Conservation (phyloP, 2,329 filamentous ascomycete genomes). For the Nemania diffusa region DNA sequence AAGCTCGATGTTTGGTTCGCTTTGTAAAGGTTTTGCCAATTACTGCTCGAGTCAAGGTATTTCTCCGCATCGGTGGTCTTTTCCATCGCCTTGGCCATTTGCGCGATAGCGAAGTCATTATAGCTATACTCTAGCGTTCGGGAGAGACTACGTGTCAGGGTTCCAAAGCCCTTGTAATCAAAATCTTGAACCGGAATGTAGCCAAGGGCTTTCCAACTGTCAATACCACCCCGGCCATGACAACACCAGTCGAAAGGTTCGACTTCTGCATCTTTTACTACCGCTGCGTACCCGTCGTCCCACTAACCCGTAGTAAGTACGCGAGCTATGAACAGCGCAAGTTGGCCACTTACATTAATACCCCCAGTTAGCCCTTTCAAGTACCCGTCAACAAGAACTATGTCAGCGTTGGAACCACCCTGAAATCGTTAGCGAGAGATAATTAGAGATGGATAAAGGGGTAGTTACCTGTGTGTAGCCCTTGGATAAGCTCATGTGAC, state of each 20-base stretch:
- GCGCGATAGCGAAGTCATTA: conserved; percentile 76
- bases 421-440: conserved; percentile 50
- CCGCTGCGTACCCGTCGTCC: conserved; percentile 74
- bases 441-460: not conserved
- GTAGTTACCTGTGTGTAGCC: conserved; percentile 70
- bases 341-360: conserved; percentile 53
- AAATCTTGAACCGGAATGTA: conserved; percentile 78
- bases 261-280: conserved; percentile 77
- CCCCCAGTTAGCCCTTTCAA: conserved; percentile 71
- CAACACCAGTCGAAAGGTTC: conserved; percentile 77
- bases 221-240: conserved; percentile 75
- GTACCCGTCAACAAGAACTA: conserved; percentile 73
- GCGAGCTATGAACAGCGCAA: not conserved
- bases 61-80: conserved; percentile 65
- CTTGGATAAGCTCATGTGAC: conserved; percentile 79
- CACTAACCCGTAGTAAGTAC: conserved; percentile 58
- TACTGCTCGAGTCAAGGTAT: conserved; percentile 67
- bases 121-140: conserved; percentile 82
- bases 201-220: conserved; percentile 75
- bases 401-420: conserved; percentile 79
- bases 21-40: conserved; percentile 76
- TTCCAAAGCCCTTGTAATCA: conserved; percentile 73
- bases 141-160: conserved; percentile 75
- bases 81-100: conserved; percentile 68
- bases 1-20: conserved; percentile 64